phyloP scores from a whole-genome alignment of 148 eudicot genomes.

The Agrostemma githago region DNA sequence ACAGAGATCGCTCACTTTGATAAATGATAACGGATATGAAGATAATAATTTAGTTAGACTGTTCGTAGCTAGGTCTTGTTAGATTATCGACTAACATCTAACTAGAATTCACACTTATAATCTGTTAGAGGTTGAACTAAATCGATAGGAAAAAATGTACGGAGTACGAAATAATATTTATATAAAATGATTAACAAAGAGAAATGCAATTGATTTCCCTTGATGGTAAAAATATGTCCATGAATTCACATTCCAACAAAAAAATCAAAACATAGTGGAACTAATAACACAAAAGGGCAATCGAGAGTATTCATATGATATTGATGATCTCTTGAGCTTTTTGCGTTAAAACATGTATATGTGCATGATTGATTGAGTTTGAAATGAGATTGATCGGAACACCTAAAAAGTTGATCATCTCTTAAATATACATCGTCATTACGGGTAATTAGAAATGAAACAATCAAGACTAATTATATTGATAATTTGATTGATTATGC shows the following conservation, averaged over 20 bases:
- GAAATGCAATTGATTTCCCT: not conserved
- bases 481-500: not conserved
- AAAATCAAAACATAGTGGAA: slow-evolving; percentile 1
- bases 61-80: no score
- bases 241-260: not conserved
- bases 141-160: no score
- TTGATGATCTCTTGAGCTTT: slow-evolving; percentile 7
- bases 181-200: not conserved
- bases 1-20: no score
- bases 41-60: no score
- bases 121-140: not conserved
- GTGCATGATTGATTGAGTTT: not conserved
- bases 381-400: slow-evolving; percentile 14
- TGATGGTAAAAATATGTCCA: slow-evolving; percentile 5
- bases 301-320: no score
- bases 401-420: slow-evolving; percentile 18
- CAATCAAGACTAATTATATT: not conserved
- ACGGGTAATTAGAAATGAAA: not conserved
- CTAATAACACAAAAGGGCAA: not conserved
- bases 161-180: no score
- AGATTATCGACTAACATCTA: not conserved
- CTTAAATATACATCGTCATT: slow-evolving; percentile 9
- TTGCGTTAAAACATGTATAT: slow-evolving; percentile 1
- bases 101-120: not conserved
- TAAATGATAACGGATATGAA: no score